These are phyloP conservation scores for Oidium heveae DNA, from an alignment of 2,329 filamentous ascomycete species.

Conservation along the genomic window DNA sequence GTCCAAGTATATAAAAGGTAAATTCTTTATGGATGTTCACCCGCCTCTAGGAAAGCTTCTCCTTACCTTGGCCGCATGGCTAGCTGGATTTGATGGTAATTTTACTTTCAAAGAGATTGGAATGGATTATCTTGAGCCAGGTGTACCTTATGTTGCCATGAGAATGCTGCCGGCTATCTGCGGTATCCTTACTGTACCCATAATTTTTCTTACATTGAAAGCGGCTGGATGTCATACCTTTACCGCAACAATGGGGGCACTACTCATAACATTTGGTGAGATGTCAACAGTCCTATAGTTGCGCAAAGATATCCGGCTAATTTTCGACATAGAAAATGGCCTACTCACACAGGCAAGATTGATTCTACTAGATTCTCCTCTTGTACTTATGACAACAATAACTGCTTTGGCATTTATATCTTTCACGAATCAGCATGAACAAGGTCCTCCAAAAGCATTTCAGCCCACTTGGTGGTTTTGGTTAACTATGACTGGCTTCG, in stretches of 20 bases:
- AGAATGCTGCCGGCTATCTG: conserved; percentile 74
- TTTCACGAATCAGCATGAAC: conserved; percentile 92
- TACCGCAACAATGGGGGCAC: conserved; percentile 60
- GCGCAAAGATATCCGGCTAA: conserved; percentile 5
- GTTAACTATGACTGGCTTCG: conserved; percentile 65
- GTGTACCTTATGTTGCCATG: conserved; percentile 95
- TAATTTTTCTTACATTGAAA: conserved; percentile 87
- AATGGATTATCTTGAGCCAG: conserved; percentile 89
- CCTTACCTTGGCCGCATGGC: conserved; percentile 80
- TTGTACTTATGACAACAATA: conserved; percentile 80
- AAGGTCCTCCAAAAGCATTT: conserved; percentile 73
- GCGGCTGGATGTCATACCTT: conserved; percentile 68
- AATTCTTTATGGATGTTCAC: conserved; percentile 99
- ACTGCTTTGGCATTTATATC: conserved; percentile 75
- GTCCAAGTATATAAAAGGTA: conserved; percentile 96
- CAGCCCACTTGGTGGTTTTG: conserved; percentile 92
- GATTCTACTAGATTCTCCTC: conserved; percentile 84
- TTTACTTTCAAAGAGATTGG: conserved; percentile 99
- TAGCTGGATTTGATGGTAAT: conserved; percentile 80
- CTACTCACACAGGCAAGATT: conserved; percentile 83
- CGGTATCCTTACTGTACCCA: conserved; percentile 68
- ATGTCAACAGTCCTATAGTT: conserved; percentile 3
- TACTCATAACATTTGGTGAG: conserved; percentile 72
- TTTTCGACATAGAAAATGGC: conserved; percentile 47
- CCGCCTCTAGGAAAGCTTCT: conserved; percentile 90